Percentiles rank a stretch among this genome's conserved stretches.
These are phyloP conservation scores for Syncephalastrum sp. DNA, from an alignment of 371 early-diverging fungal species.

Conservation along the genomic window DNA sequence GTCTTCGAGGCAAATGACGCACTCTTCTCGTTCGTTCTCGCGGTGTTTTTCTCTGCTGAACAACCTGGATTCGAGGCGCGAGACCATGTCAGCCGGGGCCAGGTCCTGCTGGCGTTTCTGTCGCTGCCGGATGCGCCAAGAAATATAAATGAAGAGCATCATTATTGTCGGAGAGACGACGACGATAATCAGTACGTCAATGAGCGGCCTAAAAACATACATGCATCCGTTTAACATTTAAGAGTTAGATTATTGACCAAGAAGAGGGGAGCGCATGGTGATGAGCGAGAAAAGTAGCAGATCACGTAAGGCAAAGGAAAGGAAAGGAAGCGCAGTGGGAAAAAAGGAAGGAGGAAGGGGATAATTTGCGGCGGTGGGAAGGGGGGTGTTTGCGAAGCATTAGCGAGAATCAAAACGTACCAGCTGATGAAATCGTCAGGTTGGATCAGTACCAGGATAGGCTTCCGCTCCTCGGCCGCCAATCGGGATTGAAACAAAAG, in stretches of 20 bases:
- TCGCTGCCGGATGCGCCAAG: conserved; percentile 65
- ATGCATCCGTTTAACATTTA: background rate
- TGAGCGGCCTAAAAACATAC: conserved; percentile 49
- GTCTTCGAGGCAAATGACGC: conserved; percentile 94
- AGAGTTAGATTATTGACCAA: no score
- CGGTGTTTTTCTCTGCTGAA: conserved; percentile 56
- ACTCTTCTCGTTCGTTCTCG: conserved; percentile 71
- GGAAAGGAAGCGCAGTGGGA: no score
- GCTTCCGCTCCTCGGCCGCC: conserved; percentile 24
- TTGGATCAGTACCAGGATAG: conserved; percentile 36
- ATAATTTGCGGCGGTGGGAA: no score
- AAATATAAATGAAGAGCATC: conserved; percentile 65
- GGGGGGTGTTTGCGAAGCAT: no score
- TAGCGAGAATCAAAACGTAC: conserved; percentile 11
- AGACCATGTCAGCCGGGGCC: conserved; percentile 67
- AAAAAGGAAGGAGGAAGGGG: no score
- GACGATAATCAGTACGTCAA: conserved; percentile 70
- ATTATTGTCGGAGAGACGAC: conserved; percentile 69
- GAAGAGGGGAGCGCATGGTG: no score
- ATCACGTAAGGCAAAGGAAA: no score
- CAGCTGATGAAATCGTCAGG: conserved; percentile 32
- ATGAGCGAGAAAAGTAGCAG: no score
- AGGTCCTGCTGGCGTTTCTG: conserved; percentile 57
- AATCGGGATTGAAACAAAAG: conserved; percentile 42
- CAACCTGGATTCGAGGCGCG: conserved; percentile 55